Evolutionary conservation across 257 asterid species (phyloP).

Genomic region (Penstemon newberryi): DNA sequence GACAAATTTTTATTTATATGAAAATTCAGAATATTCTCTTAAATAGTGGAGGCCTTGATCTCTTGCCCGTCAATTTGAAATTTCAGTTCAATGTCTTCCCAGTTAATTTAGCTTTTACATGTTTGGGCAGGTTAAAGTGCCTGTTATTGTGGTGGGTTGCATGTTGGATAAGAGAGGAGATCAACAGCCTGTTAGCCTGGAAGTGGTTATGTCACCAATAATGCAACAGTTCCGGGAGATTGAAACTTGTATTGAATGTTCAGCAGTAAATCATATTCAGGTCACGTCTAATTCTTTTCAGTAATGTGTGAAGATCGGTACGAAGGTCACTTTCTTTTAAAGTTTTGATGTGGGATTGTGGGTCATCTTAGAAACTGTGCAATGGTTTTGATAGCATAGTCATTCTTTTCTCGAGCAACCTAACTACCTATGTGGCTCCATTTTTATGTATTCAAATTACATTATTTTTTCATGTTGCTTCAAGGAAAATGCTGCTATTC

Average conservation of each 20-base stretch:
- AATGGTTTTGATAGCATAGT: neutral
- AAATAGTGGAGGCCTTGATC: constrained; percentile 9
- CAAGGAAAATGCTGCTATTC: constrained; percentile 6
- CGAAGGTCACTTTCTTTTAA: neutral
- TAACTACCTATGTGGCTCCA: constrained; percentile 2
- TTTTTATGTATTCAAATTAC: constrained; percentile 15
- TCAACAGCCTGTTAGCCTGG: constrained; percentile 69
- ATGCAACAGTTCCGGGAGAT: constrained; percentile 99
- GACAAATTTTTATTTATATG: neutral
- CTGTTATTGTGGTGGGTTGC: constrained; percentile 98
- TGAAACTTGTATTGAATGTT: constrained; percentile 97
- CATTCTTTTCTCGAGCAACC: neutral
- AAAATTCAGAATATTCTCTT: constrained; percentile 9
- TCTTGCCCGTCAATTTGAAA: neutral
- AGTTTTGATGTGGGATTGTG: neutral
- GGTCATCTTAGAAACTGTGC: constrained; percentile 19
- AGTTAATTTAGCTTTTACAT: neutral
- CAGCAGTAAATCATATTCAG: constrained; percentile 78
- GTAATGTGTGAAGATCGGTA: constrained; percentile 10
- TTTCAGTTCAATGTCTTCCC: neutral
- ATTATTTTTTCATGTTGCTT: neutral
- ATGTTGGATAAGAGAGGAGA: constrained; percentile 91
- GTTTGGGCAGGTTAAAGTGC: constrained; percentile 73
- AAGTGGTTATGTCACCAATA: constrained; percentile 95
- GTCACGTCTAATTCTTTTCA: constrained; percentile 35